phyloP scores from a whole-genome alignment of 768 basidiomycete genomes.

The Agrocybe praecox region DNA sequence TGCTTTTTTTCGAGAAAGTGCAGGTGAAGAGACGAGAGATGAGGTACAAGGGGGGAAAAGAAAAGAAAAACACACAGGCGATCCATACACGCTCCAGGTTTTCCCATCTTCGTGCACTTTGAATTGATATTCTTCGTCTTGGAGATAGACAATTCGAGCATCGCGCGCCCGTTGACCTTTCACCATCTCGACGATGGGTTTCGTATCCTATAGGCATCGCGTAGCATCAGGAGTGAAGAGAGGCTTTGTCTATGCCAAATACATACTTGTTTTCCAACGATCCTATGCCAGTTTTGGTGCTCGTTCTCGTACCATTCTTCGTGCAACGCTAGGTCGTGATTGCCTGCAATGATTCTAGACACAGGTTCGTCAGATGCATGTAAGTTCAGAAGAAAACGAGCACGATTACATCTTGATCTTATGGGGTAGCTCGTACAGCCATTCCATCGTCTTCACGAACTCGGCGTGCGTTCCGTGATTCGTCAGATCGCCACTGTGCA shows the following conservation, averaged over 20 bases:
- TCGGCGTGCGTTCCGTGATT: slow-evolving; percentile 46
- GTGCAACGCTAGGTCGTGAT: slow-evolving; percentile 60
- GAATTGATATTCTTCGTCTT: slow-evolving; percentile 31
- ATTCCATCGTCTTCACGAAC: slow-evolving; percentile 53
- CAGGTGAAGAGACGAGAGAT: too few species aligned
- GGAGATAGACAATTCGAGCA: slow-evolving; percentile 57
- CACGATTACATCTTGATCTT: slow-evolving; percentile 52
- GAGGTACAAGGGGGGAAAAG: too few species aligned
- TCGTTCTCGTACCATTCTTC: slow-evolving; percentile 40
- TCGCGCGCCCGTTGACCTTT: slow-evolving; percentile 21
- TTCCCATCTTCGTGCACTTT: slow-evolving; percentile 34
- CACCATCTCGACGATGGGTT: not conserved
- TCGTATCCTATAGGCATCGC: not conserved
- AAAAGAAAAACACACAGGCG: slow-evolving; percentile 33
- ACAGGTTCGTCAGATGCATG: not conserved
- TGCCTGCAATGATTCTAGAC: slow-evolving; percentile 19
- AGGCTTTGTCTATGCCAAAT: not conserved
- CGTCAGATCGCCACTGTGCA: slow-evolving; percentile 70
- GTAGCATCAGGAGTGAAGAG: not conserved
- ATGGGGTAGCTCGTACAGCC: slow-evolving; percentile 61
- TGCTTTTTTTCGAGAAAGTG: too few species aligned
- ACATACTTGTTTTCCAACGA: not conserved
- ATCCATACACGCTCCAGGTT: slow-evolving; percentile 66
- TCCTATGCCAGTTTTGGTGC: slow-evolving; percentile 28
- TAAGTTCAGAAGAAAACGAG: not conserved